Evolutionary conservation across 2,329 filamentous ascomycete species (phyloP), one percentile per base, ranked within the genome.

Genomic region (Alternaria tenuissima): DNA sequence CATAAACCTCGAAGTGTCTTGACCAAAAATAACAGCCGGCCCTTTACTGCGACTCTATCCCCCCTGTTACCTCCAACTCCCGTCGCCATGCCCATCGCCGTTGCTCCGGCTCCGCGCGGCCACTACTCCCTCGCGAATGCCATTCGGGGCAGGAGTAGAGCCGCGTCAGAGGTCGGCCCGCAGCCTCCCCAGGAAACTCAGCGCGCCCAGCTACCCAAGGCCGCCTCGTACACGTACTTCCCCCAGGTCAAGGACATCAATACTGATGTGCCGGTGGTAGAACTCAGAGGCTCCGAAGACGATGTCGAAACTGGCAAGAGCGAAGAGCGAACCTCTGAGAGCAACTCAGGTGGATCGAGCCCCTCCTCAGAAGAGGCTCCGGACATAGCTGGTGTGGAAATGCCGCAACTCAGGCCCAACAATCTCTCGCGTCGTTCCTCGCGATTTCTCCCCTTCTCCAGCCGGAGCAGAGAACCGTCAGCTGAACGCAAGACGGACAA

Each of bases 261-360:
- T 52, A 70, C 73, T n/a, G 74, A 72, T 47, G 53, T 74, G 26
- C 61, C 69, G 24, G 64, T 71, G 44, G 65, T 73, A 32, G 74
- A 73, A 47, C 60, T 72, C 38, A 75, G 71, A 57, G 68, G 73
- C 43, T 72, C 74, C 3, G 76, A 78, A 38, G 74, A 76, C 22
- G 73, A 78, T 30, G 60, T 76, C 53, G 68, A 73, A 39, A 60
- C 63, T 18, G 62, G 58, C 55, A 66, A 60, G 44, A 66, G 65
- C 54, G 73, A 66, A 42, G 80, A 82, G 60, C 64, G 65, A 32
- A 67, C 68, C 4, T 75, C 75, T 12, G 75, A 73, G 62, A 77
- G 78, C 54, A 81, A 80, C 18, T 82, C 81, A 18, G 81, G 77
- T 26, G 79, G 78, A 57, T 81, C 79, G 9, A 83, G 80, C 51